Evolutionary conservation across 83 land plant species (phyloP).

Genomic region (Picea abies): DNA sequence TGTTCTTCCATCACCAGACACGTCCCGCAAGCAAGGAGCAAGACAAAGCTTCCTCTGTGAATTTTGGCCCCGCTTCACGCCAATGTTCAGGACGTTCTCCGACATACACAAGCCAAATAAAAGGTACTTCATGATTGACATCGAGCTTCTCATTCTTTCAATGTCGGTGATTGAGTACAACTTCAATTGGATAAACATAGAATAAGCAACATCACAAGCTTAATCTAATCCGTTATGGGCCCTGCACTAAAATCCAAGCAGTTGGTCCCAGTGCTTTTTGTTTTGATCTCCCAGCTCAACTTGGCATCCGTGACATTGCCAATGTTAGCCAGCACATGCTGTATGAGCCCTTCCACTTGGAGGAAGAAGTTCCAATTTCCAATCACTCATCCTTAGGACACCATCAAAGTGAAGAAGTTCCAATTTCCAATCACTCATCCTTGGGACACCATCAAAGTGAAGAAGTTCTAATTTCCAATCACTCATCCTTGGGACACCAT

Average conservation of each 20-base stretch:
- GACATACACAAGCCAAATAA: not conserved
- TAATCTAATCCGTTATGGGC: not conserved
- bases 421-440: no score
- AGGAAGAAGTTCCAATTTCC: not conserved
- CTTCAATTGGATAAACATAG: no score
- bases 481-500: no score
- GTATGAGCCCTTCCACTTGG: not conserved
- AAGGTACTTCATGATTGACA: not conserved
- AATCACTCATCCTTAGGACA: no score
- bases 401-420: no score
- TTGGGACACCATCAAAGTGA: no score
- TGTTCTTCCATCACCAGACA: not conserved
- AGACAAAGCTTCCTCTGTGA: not conserved
- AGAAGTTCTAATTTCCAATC: not conserved
- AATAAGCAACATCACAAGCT: not conserved
- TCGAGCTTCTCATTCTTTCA: no score
- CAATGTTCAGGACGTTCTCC: not conserved
- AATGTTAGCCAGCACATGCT: no score
- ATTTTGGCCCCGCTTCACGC: not conserved
- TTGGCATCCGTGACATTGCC: not conserved
- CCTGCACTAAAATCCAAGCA: not conserved
- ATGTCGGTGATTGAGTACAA: not conserved
- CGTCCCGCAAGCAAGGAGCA: not conserved
- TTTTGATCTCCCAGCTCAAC: not conserved
- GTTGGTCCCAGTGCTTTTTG: not conserved